Percentiles rank a stretch among this genome's conserved stretches.
Conservation (phyloP, 2,329 filamentous ascomycete genomes). For the Fusarium paranaense region DNA sequence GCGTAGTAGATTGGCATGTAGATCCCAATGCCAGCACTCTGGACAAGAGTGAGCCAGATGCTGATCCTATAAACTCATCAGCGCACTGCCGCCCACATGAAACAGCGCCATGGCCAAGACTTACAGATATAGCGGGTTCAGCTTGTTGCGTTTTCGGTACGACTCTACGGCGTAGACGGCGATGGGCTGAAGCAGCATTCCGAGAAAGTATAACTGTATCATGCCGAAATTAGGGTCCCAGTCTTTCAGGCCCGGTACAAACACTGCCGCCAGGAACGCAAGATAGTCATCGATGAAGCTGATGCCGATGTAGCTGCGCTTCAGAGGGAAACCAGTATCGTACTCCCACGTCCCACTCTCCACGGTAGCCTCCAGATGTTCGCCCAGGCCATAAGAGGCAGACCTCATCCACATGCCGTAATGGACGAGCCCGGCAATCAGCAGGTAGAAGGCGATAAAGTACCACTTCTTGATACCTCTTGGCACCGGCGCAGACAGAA, state of each 20-base stretch:
- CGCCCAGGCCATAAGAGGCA: background rate
- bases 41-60: slow-evolving; percentile 14
- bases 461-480: background rate
- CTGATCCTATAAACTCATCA: background rate
- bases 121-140: background rate
- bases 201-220: slow-evolving; percentile 2
- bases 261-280: background rate
- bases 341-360: background rate
- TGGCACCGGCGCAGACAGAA: background rate
- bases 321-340: background rate
- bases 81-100: background rate
- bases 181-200: slow-evolving; percentile 14
- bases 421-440: background rate
- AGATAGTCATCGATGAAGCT: background rate
- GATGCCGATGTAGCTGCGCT: background rate
- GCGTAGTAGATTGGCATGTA: slow-evolving; percentile 30
- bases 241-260: background rate
- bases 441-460: background rate
- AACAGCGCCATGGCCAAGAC: background rate
- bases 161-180: background rate
- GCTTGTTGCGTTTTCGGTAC: background rate
- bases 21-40: slow-evolving; percentile 11
- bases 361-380: background rate
- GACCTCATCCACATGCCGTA: background rate
- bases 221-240: background rate